Base-by-base conservation (phyloP, 371 early-diverging fungal genomes). In the Apophysomyces trapeziformis region DNA sequence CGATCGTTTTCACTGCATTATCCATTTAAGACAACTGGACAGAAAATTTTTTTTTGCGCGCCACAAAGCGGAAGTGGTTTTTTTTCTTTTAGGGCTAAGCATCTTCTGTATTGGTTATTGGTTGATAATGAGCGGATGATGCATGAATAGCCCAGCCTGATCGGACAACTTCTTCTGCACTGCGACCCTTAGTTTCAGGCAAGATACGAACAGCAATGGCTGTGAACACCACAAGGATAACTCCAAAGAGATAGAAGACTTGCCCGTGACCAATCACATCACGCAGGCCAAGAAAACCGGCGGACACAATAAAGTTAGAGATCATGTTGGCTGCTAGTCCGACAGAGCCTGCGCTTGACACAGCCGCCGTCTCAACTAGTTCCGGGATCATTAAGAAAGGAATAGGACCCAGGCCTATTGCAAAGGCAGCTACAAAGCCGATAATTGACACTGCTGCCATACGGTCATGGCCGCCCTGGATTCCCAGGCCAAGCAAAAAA, bases 351-450 rank as follows among this genome's bases (percentile, higher is more conserved):
- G 93, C 94, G 9, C 91, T 88, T 2, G 87, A 81, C 0, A 87
- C 88, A 0, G 90, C 90, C 0, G 77, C 73, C 8, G 90, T 87
- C 38, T 92, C 92, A 46, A 95, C 93, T 14, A 95, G 70, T 75
- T 96, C 96, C 1, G 92, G 89, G 14, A 88, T 88, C 68, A 96
- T 87, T 65, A 95, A 63, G 75, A 94, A 96, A 4, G 96, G 95
- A 65, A 96, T 90, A 0, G 93, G 90, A 0, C 96, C 95, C 4
- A 96, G 75, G 8, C 97, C 99, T 36, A 96, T 78, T 12, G 95
- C 94, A 85, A 93, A 99, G 2, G 92, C 78, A 0, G 91, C 92
- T 2, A 95, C 92, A 70, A 93, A 93, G 4, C 87, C 80, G 66
- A 93, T 83, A 54, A 95, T 83, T 18, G 91, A 83, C 13, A 88